phyloP scores from a whole-genome alignment of 176 grass and related monocot species.

The Elaeis guineensis region DNA sequence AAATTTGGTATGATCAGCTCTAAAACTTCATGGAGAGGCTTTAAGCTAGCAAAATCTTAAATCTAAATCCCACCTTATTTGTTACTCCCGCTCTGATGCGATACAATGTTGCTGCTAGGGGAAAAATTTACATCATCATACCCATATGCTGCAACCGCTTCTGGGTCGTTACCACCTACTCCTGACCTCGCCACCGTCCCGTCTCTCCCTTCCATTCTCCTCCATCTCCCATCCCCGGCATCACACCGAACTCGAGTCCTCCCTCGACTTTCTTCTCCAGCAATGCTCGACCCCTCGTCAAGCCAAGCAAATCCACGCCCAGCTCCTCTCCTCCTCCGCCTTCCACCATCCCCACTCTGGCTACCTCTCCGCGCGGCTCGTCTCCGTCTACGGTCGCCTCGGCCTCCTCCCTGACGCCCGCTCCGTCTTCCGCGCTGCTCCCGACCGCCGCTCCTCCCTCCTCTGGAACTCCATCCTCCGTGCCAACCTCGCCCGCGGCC shows the following conservation, averaged over 20 bases:
- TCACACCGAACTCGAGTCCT: neutral
- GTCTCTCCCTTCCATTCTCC: neutral
- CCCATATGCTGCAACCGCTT: too few relatives aligned
- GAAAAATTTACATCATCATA: too few relatives aligned
- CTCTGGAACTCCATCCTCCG: constrained; percentile 48
- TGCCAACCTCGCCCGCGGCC: constrained; percentile 23
- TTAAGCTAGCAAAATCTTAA: too few relatives aligned
- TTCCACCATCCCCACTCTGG: constrained; percentile 12
- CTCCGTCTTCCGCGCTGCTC: neutral
- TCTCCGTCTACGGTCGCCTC: neutral
- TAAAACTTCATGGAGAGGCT: too few relatives aligned
- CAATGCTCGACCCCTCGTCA: constrained; percentile 1
- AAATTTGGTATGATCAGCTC: too few relatives aligned
- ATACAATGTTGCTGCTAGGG: too few relatives aligned
- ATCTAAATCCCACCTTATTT: too few relatives aligned
- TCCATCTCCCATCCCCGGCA: neutral
- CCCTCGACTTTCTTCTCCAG: neutral
- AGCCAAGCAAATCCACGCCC: constrained; percentile 17
- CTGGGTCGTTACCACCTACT: too few relatives aligned
- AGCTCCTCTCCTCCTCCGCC: neutral
- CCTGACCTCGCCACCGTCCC: neutral
- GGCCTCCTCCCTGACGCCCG: neutral
- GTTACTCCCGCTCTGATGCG: too few relatives aligned
- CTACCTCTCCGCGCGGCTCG: constrained; percentile 5
- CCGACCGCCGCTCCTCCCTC: constrained; percentile 4